Evolutionary conservation across 768 basidiomycete species (phyloP).

Genomic region (Tulasnella sp.): DNA sequence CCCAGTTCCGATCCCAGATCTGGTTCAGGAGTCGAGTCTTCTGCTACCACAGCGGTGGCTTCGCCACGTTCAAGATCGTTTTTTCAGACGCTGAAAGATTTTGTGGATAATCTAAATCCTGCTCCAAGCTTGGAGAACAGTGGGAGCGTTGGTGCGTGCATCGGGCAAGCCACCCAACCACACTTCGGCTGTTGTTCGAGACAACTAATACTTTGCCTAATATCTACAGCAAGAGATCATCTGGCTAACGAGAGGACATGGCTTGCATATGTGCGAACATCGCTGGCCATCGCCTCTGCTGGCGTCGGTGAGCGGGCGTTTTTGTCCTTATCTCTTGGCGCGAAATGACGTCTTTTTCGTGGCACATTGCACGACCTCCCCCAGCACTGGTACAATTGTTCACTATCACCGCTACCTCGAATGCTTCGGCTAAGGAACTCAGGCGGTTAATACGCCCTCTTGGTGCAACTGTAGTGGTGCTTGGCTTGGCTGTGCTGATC

Average conservation of each 20-base stretch:
- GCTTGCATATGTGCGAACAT: slow-evolving; percentile 61
- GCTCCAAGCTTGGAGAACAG: slow-evolving; percentile 49
- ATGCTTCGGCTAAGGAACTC: slow-evolving; percentile 22
- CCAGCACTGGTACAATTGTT: slow-evolving; percentile 58
- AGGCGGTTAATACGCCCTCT: slow-evolving; percentile 47
- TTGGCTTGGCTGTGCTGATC: slow-evolving; percentile 47
- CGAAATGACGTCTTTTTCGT: slow-evolving; percentile 5
- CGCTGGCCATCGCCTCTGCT: slow-evolving; percentile 53
- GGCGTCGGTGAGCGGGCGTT: slow-evolving; percentile 51
- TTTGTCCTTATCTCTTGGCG: slow-evolving; percentile 9
- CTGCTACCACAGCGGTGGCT: neutral
- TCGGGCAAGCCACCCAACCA: neutral
- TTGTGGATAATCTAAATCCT: slow-evolving; percentile 23
- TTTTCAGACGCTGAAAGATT: neutral
- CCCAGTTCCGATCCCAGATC: neutral
- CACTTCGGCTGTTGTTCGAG: neutral
- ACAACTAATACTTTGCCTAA: neutral
- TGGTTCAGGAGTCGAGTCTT: neutral
- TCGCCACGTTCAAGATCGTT: neutral
- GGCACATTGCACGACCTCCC: slow-evolving; percentile 4
- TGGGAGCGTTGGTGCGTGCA: slow-evolving; percentile 45
- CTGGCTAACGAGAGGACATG: slow-evolving; percentile 61
- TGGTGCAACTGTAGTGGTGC: slow-evolving; percentile 47
- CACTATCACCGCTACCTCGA: slow-evolving; percentile 34
- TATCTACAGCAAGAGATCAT: slow-evolving; percentile 51